phyloP scores from a whole-genome alignment of 2,329 filamentous ascomycete genomes.

The Penicillium sp. region DNA sequence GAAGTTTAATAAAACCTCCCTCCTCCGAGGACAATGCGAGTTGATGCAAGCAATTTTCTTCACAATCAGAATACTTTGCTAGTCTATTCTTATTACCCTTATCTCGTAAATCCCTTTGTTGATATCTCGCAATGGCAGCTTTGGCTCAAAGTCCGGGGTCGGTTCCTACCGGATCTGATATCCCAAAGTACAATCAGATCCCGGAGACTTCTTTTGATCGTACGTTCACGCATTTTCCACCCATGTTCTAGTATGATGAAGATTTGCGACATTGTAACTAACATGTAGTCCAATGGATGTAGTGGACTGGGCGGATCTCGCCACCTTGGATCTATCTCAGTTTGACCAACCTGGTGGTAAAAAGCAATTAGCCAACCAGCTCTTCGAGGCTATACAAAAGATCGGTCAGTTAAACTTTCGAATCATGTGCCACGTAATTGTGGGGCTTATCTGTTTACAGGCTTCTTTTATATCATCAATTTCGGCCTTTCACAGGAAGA shows the following conservation, averaged over 20 bases:
- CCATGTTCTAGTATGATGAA: background rate
- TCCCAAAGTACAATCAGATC: constrained; percentile 11
- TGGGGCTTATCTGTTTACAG: constrained; percentile 28
- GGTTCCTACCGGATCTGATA: background rate
- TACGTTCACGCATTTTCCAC: background rate
- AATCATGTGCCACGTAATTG: fast-evolving
- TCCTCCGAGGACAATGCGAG: background rate
- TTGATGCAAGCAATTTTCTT: no score
- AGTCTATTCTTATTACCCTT: no score
- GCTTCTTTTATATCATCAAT: constrained; percentile 63
- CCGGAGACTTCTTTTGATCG: constrained; percentile 12
- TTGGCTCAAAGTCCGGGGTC: background rate
- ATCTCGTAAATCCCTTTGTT: background rate
- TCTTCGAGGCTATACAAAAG: constrained; percentile 52
- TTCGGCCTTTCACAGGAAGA: constrained; percentile 58
- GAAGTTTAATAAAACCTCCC: constrained; percentile 4
- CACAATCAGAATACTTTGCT: background rate
- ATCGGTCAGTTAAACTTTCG: constrained; percentile 30
- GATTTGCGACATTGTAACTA: background rate
- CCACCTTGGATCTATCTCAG: constrained; percentile 55
- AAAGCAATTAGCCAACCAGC: constrained; percentile 51
- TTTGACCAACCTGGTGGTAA: constrained; percentile 56
- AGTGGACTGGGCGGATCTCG: constrained; percentile 53
- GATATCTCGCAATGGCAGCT: constrained; percentile 1
- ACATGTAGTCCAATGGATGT: background rate